A percentile compares a stretch with the other conserved stretches of the same genome.
Evolutionary conservation across 1,284 basidiomycete genomes (phyloP).

Genomic region (Ceratobasidium sp.): DNA sequence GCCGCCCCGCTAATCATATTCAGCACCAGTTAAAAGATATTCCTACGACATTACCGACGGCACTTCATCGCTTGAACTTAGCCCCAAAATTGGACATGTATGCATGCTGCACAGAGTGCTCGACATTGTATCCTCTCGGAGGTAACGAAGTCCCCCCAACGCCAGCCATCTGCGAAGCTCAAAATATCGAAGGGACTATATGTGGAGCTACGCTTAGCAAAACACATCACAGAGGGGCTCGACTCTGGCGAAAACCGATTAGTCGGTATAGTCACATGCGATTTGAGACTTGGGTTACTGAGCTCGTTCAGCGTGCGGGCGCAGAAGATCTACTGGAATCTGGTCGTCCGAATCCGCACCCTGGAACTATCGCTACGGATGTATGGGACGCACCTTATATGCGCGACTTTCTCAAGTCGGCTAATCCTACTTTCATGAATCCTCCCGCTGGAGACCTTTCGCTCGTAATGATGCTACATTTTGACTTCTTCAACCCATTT

Average conservation of each 20-base stretch:
- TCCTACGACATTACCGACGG: slow-evolving; percentile 1
- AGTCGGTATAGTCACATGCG: slow-evolving; percentile 5
- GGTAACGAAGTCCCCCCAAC: background rate
- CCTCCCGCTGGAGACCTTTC: background rate
- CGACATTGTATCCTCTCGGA: background rate
- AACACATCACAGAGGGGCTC: background rate
- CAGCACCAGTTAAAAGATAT: background rate
- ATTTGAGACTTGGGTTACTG: background rate
- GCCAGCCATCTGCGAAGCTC: background rate
- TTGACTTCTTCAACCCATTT: slow-evolving; percentile 44
- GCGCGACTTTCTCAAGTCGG: background rate
- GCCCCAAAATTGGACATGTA: background rate
- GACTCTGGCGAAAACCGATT: background rate
- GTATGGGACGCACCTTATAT: slow-evolving; percentile 8
- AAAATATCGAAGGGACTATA: background rate
- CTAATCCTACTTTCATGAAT: background rate
- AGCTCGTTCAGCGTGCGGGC: background rate
- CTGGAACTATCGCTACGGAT: background rate
- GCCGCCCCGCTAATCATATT: background rate
- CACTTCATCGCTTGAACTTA: background rate
- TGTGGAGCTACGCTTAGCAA: slow-evolving; percentile 2
- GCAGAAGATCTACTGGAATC: slow-evolving; percentile 5
- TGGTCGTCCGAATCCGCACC: background rate
- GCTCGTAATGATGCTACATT: background rate
- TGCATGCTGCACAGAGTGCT: slow-evolving; percentile 6